Evolutionary conservation across 1,284 basidiomycete genomes (phyloP), one percentile per base, ranked within the genome.

Genomic region (Naganishia sp.): DNA sequence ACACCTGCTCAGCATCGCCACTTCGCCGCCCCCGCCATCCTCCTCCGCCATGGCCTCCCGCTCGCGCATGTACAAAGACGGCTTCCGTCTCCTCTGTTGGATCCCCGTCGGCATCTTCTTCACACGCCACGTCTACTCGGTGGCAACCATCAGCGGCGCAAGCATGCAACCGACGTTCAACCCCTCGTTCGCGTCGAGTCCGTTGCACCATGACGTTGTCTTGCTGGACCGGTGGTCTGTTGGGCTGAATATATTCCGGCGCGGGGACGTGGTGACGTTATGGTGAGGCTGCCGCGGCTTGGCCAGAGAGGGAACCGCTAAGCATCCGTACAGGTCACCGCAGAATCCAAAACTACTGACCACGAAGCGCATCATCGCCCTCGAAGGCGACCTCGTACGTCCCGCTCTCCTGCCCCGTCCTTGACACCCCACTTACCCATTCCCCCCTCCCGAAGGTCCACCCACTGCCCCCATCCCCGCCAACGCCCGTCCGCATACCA

Each of bases 321-420:
- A n/a, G 9, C 2, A 46, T 16, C 61, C 31, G 11, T 45, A 21
- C 55, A 82, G 81, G 71, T 83, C 82, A 7, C 83, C 83, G 1
- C 72, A 78, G 33, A 78, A 83, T 67, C 82, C 82, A 1, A 74
- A 79, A 13, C 56, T 77, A 15, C 72, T 84, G 11, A 77, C 83
- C n/a, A 82, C 81, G 11, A 85, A 85, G 69, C 79, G 84, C 1
- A 81, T 85, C 54, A 74, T 85, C 48, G 84, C 81, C 11, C 73
- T 84, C 7, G 81, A 81, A 57, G 82, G 82, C n/a, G 82, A 84
- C 69, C 72, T 82, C 1, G 81, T 83, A 54, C 70, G 74, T 55
- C 53, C 50, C 65, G 13, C 31, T 23, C 2, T 11, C 21, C n/a
- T 18, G 31, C 25, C 16, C 42, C 31, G 3, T 44, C 25, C 23